Percentiles rank a stretch among this genome's conserved stretches.
Conservation (phyloP, 345 rosid genomes). For the Adansonia digitata region DNA sequence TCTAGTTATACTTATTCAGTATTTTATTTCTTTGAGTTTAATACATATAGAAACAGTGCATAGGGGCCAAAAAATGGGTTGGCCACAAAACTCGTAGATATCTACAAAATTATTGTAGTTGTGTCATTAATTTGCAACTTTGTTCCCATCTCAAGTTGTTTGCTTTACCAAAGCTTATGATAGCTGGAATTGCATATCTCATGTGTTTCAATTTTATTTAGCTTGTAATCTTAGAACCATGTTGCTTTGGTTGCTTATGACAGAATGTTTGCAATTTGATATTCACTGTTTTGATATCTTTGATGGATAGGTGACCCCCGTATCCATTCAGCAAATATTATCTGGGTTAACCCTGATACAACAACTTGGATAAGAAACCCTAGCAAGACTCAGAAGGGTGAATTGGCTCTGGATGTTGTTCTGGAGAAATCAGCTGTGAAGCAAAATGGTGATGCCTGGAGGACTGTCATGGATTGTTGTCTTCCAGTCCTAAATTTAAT, state of each 20-base stretch:
- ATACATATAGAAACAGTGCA: not conserved
- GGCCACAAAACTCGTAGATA: not conserved
- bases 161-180: not conserved
- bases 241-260: not conserved
- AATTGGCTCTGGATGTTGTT: conserved; percentile 66
- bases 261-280: not conserved
- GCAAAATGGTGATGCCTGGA: conserved; percentile 93
- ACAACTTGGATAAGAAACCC: conserved; percentile 66
- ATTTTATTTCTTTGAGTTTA: conserved; percentile 2
- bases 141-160: not conserved
- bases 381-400: conserved; percentile 50
- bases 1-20: not conserved
- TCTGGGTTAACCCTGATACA: conserved; percentile 69
- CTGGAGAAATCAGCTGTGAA: conserved; percentile 71
- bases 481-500: conserved; percentile 81
- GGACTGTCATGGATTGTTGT: conserved; percentile 78
- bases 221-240: not conserved
- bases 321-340: conserved; percentile 60
- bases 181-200: not conserved
- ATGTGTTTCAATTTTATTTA: not conserved
- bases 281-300: no score
- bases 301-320: conserved; percentile 76
- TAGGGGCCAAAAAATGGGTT: not conserved
- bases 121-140: not conserved
- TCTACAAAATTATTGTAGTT: not conserved